Percentiles rank a stretch among this genome's conserved stretches.
Conservation (phyloP, 768 basidiomycete genomes). For the Trametes elegans region DNA sequence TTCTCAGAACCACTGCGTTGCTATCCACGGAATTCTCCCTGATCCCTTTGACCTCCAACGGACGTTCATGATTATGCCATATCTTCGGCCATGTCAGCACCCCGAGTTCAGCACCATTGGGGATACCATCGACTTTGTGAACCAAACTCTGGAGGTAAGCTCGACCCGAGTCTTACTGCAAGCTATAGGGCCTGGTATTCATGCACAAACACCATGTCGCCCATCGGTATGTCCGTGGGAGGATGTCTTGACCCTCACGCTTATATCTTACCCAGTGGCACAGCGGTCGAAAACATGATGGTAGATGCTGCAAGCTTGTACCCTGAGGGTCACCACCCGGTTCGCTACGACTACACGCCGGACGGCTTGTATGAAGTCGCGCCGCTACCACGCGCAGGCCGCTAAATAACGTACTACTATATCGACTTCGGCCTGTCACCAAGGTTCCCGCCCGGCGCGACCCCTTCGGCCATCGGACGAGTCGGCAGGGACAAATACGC, state of each 20-base stretch:
- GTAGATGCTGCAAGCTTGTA: constrained; percentile 22
- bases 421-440: constrained; percentile 24
- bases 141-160: not conserved
- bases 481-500: constrained; percentile 21
- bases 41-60: constrained; percentile 13
- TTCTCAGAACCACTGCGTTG: constrained; percentile 26
- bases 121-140: constrained; percentile 12
- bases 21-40: constrained; percentile 19
- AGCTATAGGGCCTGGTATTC: constrained; percentile 16
- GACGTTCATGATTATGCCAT: constrained; percentile 20
- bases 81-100: constrained; percentile 17
- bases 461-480: constrained; percentile 6
- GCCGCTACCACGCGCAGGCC: constrained; percentile 32
- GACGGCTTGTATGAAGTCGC: constrained; percentile 32
- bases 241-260: not conserved
- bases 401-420: constrained; percentile 32
- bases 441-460: constrained; percentile 17
- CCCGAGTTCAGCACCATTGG: constrained; percentile 24
- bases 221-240: constrained; percentile 13
- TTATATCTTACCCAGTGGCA: constrained; percentile 2
- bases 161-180: not conserved
- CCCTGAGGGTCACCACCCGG: constrained; percentile 22
- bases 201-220: constrained; percentile 17
- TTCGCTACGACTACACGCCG: constrained; percentile 30
- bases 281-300: constrained; percentile 22